phyloP scores from a whole-genome alignment of 257 asterid genomes.

The Solanum piurae region DNA sequence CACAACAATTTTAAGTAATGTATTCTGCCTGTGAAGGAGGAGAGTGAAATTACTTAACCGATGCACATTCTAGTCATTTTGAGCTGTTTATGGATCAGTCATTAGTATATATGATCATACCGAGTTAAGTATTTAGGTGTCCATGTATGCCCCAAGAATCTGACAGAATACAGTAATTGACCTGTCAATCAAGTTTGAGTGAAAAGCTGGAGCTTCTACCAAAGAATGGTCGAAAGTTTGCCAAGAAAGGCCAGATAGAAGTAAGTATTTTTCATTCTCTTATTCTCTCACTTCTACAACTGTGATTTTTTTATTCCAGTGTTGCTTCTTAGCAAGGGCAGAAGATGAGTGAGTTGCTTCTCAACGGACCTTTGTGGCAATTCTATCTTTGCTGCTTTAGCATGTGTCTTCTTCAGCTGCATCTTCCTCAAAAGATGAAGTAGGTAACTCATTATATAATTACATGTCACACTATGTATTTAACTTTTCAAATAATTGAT shows the following conservation, averaged over 20 bases:
- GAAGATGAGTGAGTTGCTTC: background rate
- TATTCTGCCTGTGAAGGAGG: background rate
- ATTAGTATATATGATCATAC: background rate
- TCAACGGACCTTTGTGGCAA: background rate
- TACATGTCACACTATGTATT: background rate
- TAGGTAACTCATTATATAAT: background rate
- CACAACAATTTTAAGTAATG: background rate
- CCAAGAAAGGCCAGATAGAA: slow-evolving; percentile 8
- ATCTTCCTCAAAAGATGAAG: background rate
- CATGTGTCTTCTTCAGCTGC: background rate
- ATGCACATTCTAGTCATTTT: background rate
- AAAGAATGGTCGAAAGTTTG: slow-evolving; percentile 11
- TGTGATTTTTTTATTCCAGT: background rate
- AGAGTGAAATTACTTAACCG: background rate
- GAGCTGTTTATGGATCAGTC: background rate
- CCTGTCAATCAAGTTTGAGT: slow-evolving; percentile 16
- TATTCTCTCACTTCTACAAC: background rate
- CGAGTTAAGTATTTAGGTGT: background rate
- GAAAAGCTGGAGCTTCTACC: slow-evolving; percentile 10
- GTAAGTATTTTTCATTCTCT: background rate
- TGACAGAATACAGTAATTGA: background rate
- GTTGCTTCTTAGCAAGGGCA: background rate
- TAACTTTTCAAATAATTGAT: background rate
- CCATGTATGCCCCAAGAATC: background rate
- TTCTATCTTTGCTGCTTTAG: background rate